These are phyloP conservation scores for Aegilops umbellulata DNA, from an alignment of 176 grass and related monocot genomes.

Conservation along the genomic window DNA sequence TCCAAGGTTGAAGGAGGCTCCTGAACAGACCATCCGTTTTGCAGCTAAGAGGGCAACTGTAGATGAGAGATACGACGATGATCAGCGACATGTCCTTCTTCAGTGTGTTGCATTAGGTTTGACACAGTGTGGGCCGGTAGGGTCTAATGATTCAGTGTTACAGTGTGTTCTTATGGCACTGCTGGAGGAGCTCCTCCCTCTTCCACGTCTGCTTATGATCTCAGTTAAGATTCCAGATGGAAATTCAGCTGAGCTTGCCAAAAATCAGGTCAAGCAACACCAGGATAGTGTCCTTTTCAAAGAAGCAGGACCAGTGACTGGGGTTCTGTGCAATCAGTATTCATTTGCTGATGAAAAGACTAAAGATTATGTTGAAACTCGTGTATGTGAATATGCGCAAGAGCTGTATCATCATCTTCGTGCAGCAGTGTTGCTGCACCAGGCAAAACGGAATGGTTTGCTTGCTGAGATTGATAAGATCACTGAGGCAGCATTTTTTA, in stretches of 20 bases:
- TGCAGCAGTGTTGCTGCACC: constrained; percentile 45
- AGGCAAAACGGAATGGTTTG: constrained; percentile 44
- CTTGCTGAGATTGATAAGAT: constrained; percentile 61
- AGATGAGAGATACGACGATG: constrained; percentile 14
- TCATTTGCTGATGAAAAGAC: constrained; percentile 48
- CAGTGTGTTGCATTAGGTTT: constrained; percentile 73
- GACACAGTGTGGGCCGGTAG: constrained; percentile 51
- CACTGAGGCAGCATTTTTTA: constrained; percentile 80
- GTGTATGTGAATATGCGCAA: constrained; percentile 65
- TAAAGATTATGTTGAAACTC: constrained; percentile 47
- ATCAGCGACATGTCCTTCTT: constrained; percentile 34
- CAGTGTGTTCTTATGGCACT: constrained; percentile 47
- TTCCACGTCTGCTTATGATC: constrained; percentile 45
- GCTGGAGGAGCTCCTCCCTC: constrained; percentile 61
- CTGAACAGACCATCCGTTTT: constrained; percentile 57
- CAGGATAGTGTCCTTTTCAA: constrained; percentile 63
- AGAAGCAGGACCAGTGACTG: constrained; percentile 76
- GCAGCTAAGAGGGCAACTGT: constrained; percentile 43
- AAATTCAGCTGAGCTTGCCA: constrained; percentile 17
- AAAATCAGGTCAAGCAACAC: constrained; percentile 47
- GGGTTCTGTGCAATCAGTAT: constrained; percentile 81
- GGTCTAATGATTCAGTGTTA: constrained; percentile 50
- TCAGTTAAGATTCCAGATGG: constrained; percentile 36
- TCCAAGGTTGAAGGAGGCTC: constrained; percentile 45
- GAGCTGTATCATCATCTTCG: constrained; percentile 66